phyloP scores from a whole-genome alignment of 2,329 filamentous ascomycete species.

The Colletotrichum orchidophilum region DNA sequence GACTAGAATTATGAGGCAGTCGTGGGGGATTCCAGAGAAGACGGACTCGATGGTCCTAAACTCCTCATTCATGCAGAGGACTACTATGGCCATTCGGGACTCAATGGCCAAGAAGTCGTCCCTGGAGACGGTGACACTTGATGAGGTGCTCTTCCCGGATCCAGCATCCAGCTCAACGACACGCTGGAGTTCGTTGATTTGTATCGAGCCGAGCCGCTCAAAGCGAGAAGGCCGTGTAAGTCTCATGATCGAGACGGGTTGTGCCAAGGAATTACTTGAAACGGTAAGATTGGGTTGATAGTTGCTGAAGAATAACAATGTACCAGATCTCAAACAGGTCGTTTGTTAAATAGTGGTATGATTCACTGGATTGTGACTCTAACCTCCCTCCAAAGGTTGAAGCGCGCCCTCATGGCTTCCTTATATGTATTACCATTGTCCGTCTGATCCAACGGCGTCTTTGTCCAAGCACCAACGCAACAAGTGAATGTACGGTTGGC shows the following conservation, averaged over 20 bases:
- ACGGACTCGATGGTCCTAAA: conserved; percentile 4
- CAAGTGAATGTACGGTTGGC: neutral
- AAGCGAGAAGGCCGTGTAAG: neutral
- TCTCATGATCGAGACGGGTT: neutral
- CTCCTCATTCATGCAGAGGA: conserved; percentile 20
- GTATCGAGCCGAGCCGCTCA: conserved; percentile 14
- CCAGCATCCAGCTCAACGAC: conserved; percentile 20
- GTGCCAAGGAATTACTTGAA: neutral
- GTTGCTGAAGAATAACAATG: neutral
- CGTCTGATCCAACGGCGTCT: neutral
- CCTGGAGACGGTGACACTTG: neutral
- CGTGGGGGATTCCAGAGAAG: conserved; percentile 21
- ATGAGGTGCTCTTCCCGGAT: neutral
- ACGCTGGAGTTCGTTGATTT: neutral
- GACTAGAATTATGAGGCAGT: conserved; percentile 13
- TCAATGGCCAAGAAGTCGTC: neutral
- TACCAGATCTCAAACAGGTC: neutral
- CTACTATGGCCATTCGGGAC: conserved; percentile 15
- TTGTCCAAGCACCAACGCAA: neutral
- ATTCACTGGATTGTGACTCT: neutral
- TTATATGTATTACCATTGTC: neutral
- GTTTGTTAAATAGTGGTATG: neutral
- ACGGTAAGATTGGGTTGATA: neutral
- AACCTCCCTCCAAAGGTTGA: neutral
- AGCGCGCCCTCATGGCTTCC: neutral